These are phyloP conservation scores for Auriscalpium microsporum DNA, from an alignment of 768 basidiomycete genomes.

Conservation along the genomic window DNA sequence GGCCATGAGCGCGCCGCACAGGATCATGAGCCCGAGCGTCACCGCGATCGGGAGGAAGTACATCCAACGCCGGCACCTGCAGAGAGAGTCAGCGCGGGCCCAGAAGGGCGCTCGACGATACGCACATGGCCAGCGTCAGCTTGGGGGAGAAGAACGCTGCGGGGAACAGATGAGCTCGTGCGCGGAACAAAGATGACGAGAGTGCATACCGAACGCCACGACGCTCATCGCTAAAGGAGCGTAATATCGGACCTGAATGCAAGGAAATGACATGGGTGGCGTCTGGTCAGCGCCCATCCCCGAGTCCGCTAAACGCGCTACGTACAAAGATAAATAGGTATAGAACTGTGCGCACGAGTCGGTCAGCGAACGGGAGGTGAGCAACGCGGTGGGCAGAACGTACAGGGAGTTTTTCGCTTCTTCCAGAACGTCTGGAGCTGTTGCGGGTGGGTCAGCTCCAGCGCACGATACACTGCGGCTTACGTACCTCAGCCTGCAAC, in stretches of 20 bases:
- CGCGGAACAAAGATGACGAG: background rate
- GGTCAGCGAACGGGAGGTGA: too few relatives aligned
- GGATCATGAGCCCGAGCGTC: slow-evolving; percentile 7
- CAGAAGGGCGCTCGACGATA: background rate
- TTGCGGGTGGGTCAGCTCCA: background rate
- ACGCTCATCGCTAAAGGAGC: slow-evolving; percentile 5
- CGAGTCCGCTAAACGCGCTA: background rate
- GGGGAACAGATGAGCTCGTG: background rate
- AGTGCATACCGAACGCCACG: slow-evolving; percentile 10
- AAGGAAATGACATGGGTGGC: too few relatives aligned
- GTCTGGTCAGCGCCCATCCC: background rate
- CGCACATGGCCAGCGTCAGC: slow-evolving; percentile 12
- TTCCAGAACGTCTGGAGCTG: slow-evolving; percentile 15
- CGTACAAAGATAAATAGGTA: slow-evolving; percentile 11
- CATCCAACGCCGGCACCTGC: slow-evolving; percentile 12
- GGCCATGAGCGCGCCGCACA: slow-evolving; percentile 13
- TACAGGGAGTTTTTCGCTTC: slow-evolving; percentile 11
- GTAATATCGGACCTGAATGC: slow-evolving; percentile 10
- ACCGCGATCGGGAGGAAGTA: slow-evolving; percentile 12
- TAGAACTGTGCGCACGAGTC: slow-evolving; percentile 1
- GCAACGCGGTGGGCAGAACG: background rate
- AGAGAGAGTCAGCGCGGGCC: background rate
- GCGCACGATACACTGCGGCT: background rate
- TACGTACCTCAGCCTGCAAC: slow-evolving; percentile 7
- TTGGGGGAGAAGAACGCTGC: slow-evolving; percentile 10